Conservation (phyloP, 257 asterid species). For the Capsicum chinense region DNA sequence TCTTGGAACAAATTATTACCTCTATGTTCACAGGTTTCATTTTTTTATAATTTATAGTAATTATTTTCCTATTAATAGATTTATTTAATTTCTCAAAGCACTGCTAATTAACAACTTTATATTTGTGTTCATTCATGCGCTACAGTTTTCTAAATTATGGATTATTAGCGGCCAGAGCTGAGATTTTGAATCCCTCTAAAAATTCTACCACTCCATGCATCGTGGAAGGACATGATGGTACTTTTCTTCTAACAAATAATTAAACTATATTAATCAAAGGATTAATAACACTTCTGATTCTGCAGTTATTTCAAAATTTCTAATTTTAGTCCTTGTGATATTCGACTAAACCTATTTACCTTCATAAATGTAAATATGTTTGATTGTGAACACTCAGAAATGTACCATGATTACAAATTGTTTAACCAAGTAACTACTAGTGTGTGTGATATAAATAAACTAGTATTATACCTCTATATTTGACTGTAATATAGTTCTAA, state of each 20-base stretch:
- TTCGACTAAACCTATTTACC: neutral
- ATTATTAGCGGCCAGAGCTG: neutral
- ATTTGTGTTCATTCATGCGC: neutral
- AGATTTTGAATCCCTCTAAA: neutral
- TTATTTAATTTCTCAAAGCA: neutral
- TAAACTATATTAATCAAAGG: neutral
- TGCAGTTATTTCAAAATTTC: neutral
- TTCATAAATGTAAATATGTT: no score
- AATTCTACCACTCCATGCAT: slow-evolving; percentile 17
- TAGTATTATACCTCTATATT: neutral
- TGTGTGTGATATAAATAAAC: neutral
- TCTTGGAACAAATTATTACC: slow-evolving; percentile 21
- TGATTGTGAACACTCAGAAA: neutral
- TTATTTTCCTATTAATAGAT: neutral
- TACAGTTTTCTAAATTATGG: slow-evolving; percentile 7
- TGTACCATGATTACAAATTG: neutral
- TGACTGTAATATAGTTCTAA: neutral
- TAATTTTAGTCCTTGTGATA: neutral
- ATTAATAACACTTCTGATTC: neutral
- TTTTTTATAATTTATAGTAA: neutral
- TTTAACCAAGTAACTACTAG: neutral
- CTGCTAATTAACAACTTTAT: neutral
- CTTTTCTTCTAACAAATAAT: neutral
- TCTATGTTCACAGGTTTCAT: slow-evolving; percentile 24
- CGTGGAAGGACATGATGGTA: slow-evolving; percentile 19